phyloP scores from a whole-genome alignment of 2,329 filamentous ascomycete genomes.

The Microthyrium microscopicum region DNA sequence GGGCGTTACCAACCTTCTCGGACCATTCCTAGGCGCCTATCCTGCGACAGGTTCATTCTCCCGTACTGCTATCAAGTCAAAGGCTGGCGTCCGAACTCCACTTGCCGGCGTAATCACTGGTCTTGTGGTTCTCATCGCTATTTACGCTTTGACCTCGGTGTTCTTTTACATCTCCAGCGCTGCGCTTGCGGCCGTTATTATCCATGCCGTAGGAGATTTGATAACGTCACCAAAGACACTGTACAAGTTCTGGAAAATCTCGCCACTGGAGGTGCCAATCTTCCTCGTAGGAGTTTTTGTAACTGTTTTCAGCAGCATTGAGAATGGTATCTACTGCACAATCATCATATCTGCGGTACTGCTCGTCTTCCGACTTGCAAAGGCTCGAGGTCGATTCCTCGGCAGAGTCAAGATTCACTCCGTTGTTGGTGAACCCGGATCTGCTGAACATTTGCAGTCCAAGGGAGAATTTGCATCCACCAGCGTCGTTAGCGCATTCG shows the following conservation, averaged over 20 bases:
- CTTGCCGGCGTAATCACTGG: slow-evolving; percentile 83
- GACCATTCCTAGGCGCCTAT: slow-evolving; percentile 80
- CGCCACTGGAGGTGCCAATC: slow-evolving; percentile 75
- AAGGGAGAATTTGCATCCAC: slow-evolving; percentile 10
- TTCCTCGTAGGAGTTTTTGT: slow-evolving; percentile 89
- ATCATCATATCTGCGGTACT: slow-evolving; percentile 61
- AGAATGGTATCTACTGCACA: slow-evolving; percentile 83
- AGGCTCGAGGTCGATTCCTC: slow-evolving; percentile 68
- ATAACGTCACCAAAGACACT: slow-evolving; percentile 82
- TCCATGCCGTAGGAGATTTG: slow-evolving; percentile 85
- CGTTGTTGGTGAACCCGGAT: slow-evolving; percentile 56
- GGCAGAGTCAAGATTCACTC: slow-evolving; percentile 73
- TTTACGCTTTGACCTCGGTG: slow-evolving; percentile 72
- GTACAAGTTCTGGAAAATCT: slow-evolving; percentile 90
- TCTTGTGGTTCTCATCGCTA: slow-evolving; percentile 67
- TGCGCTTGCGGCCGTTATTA: slow-evolving; percentile 73
- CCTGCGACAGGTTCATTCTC: slow-evolving; percentile 92
- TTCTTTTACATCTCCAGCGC: slow-evolving; percentile 89
- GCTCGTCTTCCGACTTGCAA: slow-evolving; percentile 68
- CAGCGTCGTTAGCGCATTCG: too few species aligned
- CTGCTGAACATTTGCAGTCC: slow-evolving; percentile 45
- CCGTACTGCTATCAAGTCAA: slow-evolving; percentile 90
- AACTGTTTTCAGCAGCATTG: slow-evolving; percentile 74
- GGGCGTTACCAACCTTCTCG: slow-evolving; percentile 75
- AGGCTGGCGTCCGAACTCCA: slow-evolving; percentile 84